Conservation (phyloP, 441 rosid species). For the Francoa sonchifolia region DNA sequence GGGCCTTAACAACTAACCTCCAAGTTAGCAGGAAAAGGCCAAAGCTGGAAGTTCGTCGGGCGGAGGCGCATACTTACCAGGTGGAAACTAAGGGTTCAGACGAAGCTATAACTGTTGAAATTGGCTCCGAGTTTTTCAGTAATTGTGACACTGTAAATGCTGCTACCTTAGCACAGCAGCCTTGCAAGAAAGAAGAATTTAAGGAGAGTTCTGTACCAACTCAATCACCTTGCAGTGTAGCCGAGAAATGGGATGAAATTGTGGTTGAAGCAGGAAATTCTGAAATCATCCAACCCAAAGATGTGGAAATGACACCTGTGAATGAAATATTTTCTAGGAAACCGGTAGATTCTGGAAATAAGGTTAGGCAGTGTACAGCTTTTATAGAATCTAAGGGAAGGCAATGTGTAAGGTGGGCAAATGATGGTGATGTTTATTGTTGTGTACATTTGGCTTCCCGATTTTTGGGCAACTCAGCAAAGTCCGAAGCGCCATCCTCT, state of each 20-base stretch:
- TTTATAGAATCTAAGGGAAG: slow-evolving; percentile 92
- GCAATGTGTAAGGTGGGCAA: slow-evolving; percentile 96
- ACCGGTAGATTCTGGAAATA: slow-evolving; percentile 42
- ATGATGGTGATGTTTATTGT: slow-evolving; percentile 91
- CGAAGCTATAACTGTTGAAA: slow-evolving; percentile 34
- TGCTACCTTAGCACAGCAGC: slow-evolving; percentile 21
- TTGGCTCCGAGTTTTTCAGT: slow-evolving; percentile 49
- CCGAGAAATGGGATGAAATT: slow-evolving; percentile 61
- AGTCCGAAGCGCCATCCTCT: slow-evolving; percentile 39
- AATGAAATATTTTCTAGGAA: slow-evolving; percentile 28
- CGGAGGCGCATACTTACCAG: slow-evolving; percentile 58
- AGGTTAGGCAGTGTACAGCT: slow-evolving; percentile 75
- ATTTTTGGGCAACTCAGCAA: slow-evolving; percentile 45
- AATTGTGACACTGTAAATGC: slow-evolving; percentile 28
- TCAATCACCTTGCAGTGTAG: slow-evolving; percentile 36
- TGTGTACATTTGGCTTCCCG: slow-evolving; percentile 98
- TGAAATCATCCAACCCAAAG: slow-evolving; percentile 21
- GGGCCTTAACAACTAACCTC: slow-evolving; percentile 30
- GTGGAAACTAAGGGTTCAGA: slow-evolving; percentile 32
- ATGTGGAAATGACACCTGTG: slow-evolving; percentile 30
- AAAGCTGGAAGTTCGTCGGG: slow-evolving; percentile 93
- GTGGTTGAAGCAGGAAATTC: slow-evolving; percentile 50
- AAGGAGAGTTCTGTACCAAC: slow-evolving; percentile 24
- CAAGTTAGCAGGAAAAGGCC: slow-evolving; percentile 68
- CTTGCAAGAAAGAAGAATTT: slow-evolving; percentile 18